phyloP scores from a whole-genome alignment of 495 filamentous ascomycete species.

The Penicillium verhagenii region DNA sequence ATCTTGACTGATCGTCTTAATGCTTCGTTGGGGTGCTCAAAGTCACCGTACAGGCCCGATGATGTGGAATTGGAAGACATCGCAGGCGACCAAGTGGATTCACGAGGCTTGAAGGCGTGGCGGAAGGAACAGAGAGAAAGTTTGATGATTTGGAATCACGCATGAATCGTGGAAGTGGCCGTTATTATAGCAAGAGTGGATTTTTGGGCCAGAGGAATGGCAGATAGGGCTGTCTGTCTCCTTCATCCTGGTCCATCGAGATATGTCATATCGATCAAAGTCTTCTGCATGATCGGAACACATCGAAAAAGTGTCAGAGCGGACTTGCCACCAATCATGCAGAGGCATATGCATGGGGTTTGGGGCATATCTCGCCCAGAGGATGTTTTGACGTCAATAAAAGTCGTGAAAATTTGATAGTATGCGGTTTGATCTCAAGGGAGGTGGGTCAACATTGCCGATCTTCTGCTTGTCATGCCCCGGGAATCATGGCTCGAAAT shows the following conservation, averaged over 20 bases:
- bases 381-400: conserved; percentile 6
- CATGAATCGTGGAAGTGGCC: background rate
- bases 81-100: conserved; percentile 1
- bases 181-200: conserved; percentile 12
- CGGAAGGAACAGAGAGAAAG: conserved; percentile 7
- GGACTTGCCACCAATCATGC: conserved; percentile 5
- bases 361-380: background rate
- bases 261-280: conserved; percentile 16
- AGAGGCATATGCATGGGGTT: background rate
- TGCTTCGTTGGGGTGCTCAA: conserved; percentile 25
- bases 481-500: background rate
- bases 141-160: conserved; percentile 25
- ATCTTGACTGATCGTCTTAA: conserved; percentile 27
- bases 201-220: background rate
- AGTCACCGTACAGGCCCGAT: conserved; percentile 16
- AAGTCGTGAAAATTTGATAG: conserved; percentile 3
- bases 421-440: background rate
- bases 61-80: conserved; percentile 22
- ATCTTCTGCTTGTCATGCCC: background rate
- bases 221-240: background rate
- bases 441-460: background rate
- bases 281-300: background rate
- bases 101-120: conserved; percentile 3
- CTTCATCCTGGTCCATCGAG: background rate
- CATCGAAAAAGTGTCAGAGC: conserved; percentile 1